Evolutionary conservation across 2,329 filamentous ascomycete species (phyloP).

Genomic region (Nannizziopsis arthrosporioides): DNA sequence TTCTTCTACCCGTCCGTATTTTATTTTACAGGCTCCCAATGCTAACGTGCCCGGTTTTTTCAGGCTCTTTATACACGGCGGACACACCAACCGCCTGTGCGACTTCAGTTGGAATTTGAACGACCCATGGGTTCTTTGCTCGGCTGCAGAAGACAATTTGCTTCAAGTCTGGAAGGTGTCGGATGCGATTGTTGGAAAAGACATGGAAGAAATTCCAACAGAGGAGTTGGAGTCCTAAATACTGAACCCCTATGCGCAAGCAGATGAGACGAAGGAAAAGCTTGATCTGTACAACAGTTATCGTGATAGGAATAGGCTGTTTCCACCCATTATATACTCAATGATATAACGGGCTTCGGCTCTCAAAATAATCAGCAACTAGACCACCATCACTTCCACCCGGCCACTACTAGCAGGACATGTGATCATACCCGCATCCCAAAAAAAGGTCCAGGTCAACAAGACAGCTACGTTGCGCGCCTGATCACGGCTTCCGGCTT

Average conservation of each 20-base stretch:
- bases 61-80: conserved; percentile 94
- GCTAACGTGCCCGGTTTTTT: background rate
- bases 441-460: no score
- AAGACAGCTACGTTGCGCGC: no score
- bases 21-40: background rate
- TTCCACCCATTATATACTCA: no score
- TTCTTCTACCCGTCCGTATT: background rate
- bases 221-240: conserved; percentile 54
- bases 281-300: background rate
- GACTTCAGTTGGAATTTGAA: conserved; percentile 98
- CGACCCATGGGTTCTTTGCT: conserved; percentile 92
- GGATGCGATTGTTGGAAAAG: conserved; percentile 67
- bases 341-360: no score
- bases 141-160: conserved; percentile 90
- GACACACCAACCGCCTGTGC: conserved; percentile 89
- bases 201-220: conserved; percentile 61
- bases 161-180: conserved; percentile 89
- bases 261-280: background rate
- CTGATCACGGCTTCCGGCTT: no score
- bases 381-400: no score
- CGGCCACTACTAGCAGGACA: no score
- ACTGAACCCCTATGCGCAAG: background rate
- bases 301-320: no score
- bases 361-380: no score
- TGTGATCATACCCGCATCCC: no score